A percentile compares a stretch with the other conserved stretches of the same genome.
These are phyloP conservation scores for Zea mays DNA, from an alignment of 176 grass and related monocot species.

Conservation along the genomic window Zm-B73-REFERENCE-NAM-5.0 NC_050096.1:268814001-268814500, in stretches of 20 bases:
- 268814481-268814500: too few species aligned
- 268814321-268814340: too few species aligned
- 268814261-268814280: not conserved
- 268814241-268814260: not conserved
- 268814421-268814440: too few species aligned
- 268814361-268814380: too few species aligned
- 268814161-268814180: constrained; percentile 27
- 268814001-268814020: constrained; percentile 94
- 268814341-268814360: too few species aligned
- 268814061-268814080: constrained; percentile 80
- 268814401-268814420: too few species aligned
- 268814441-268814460: too few species aligned
- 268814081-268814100: constrained; percentile 72
- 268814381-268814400: too few species aligned
- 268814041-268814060: constrained; percentile 60
- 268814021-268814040: constrained; percentile 84
- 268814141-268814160: not conserved
- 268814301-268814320: not conserved
- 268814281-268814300: not conserved
- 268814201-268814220: constrained; percentile 36
- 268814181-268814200: constrained; percentile 23
- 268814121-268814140: constrained; percentile 47
- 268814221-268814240: constrained; percentile 3
- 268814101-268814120: constrained; percentile 87
- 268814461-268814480: too few species aligned